Conservation (phyloP, 2,329 filamentous ascomycete genomes). For the Talaromyces sp. region DNA sequence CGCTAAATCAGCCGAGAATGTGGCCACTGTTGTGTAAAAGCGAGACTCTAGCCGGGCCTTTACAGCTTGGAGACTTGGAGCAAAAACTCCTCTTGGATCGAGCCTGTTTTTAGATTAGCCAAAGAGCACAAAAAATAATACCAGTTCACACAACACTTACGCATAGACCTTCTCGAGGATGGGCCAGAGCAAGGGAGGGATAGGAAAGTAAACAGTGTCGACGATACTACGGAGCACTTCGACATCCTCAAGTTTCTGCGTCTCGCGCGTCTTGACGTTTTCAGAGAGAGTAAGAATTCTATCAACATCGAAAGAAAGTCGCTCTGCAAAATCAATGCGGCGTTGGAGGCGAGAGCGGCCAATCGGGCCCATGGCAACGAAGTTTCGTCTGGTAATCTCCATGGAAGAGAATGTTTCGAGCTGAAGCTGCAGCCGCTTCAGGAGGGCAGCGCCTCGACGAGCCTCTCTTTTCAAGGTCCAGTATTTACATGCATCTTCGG, state of each 20-base stretch:
- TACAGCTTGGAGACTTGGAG: slow-evolving; percentile 47
- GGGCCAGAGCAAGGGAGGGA: slow-evolving; percentile 68
- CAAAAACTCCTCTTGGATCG: slow-evolving; percentile 50
- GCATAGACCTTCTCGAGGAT: slow-evolving; percentile 72
- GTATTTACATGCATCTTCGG: slow-evolving; percentile 89
- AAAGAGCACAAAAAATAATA: slow-evolving; percentile 9
- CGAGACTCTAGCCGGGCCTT: slow-evolving; percentile 50
- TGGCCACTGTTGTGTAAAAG: slow-evolving; percentile 54
- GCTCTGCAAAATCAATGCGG: slow-evolving; percentile 82
- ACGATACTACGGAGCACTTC: slow-evolving; percentile 73
- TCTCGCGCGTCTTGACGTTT: slow-evolving; percentile 68
- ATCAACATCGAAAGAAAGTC: slow-evolving; percentile 60
- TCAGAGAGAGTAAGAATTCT: slow-evolving; percentile 66
- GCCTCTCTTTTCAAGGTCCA: slow-evolving; percentile 97
- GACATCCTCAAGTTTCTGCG: slow-evolving; percentile 68
- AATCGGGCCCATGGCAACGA: slow-evolving; percentile 84
- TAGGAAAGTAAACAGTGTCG: slow-evolving; percentile 86
- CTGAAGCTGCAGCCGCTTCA: slow-evolving; percentile 89
- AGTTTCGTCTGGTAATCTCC: slow-evolving; percentile 92
- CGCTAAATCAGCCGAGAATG: slow-evolving; percentile 55
- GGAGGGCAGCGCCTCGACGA: slow-evolving; percentile 78
- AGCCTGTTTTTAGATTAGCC: slow-evolving; percentile 28
- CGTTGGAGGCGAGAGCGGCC: slow-evolving; percentile 71
- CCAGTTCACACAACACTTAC: slow-evolving; percentile 52
- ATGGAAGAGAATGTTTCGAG: slow-evolving; percentile 96